phyloP scores from a whole-genome alignment of 169 alveolate genomes.

The Cryptosporidium ubiquitum region DNA sequence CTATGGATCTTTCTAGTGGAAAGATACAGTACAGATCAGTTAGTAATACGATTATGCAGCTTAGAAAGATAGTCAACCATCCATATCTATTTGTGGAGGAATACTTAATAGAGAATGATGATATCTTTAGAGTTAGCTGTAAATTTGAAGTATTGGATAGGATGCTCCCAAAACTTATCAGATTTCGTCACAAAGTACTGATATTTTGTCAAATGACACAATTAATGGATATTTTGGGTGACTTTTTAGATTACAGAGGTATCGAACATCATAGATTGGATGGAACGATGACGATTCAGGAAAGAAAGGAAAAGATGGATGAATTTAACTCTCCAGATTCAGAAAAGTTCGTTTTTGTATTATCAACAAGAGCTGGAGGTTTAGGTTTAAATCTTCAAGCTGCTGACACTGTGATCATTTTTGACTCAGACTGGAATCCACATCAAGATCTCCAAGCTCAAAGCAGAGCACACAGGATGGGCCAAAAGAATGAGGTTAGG shows the following conservation, averaged over 20 bases:
- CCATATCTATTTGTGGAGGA: conserved; percentile 91
- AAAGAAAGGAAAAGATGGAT: conserved; percentile 85
- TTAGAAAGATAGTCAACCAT: conserved; percentile 93
- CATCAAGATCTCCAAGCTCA: conserved; percentile 93
- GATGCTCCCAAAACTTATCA: conserved; percentile 89
- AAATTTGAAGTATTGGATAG: conserved; percentile 94
- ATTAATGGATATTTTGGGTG: conserved; percentile 90
- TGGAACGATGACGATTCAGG: conserved; percentile 92
- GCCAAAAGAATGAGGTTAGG: conserved; percentile 92
- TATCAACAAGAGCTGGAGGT: conserved; percentile 85
- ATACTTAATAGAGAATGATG: conserved; percentile 83
- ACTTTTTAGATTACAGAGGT: conserved; percentile 86
- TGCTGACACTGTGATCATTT: conserved; percentile 95
- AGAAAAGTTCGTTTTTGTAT: conserved; percentile 76
- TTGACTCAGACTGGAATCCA: conserved; percentile 96
- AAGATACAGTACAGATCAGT: conserved; percentile 82
- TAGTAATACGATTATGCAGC: conserved; percentile 92
- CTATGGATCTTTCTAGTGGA: conserved; percentile 74
- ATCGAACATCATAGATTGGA: conserved; percentile 89
- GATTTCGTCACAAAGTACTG: conserved; percentile 88
- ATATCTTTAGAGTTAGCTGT: conserved; percentile 91
- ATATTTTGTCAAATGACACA: conserved; percentile 94
- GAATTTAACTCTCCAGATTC: conserved; percentile 79
- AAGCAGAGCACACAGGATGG: conserved; percentile 94
- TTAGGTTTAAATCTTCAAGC: conserved; percentile 93